Percentiles rank a stretch among this genome's conserved stretches.
phyloP scores from a whole-genome alignment of 495 filamentous ascomycete species.

The Neurospora tetrasperma region DNA sequence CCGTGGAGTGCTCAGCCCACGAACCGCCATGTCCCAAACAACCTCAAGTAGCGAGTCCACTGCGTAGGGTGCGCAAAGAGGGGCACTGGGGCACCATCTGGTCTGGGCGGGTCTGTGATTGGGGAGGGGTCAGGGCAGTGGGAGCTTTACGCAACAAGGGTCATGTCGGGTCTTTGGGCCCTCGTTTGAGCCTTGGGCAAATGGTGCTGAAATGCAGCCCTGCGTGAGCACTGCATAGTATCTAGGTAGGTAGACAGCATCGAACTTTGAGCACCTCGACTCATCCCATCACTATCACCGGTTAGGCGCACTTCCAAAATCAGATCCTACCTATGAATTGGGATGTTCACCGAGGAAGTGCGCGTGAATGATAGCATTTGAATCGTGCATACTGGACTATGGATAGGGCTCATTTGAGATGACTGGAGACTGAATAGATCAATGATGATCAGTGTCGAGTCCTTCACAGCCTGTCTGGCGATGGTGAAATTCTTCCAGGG shows the following conservation, averaged over 20 bases:
- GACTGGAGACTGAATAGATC: neutral
- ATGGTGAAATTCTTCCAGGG: neutral
- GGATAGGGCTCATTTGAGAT: neutral
- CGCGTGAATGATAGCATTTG: neutral
- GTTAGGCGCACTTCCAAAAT: neutral
- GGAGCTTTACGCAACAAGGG: neutral
- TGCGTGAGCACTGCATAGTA: neutral
- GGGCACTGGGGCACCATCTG: neutral
- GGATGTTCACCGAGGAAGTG: neutral
- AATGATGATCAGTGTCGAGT: neutral
- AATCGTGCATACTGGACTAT: neutral
- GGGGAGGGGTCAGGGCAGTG: neutral
- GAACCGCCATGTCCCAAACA: neutral
- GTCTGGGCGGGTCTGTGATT: neutral
- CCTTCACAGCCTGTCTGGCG: neutral
- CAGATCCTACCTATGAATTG: neutral
- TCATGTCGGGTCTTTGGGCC: neutral
- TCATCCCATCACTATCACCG: neutral
- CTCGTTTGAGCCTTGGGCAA: neutral
- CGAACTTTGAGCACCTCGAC: neutral
- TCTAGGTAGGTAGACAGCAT: neutral
- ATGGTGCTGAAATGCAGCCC: neutral
- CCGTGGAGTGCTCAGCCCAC: neutral
- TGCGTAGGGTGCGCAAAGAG: neutral
- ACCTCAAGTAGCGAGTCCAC: no score